Conservation (phyloP, 192 early-diverging fungal species). For the Pilaira anomala region DNA sequence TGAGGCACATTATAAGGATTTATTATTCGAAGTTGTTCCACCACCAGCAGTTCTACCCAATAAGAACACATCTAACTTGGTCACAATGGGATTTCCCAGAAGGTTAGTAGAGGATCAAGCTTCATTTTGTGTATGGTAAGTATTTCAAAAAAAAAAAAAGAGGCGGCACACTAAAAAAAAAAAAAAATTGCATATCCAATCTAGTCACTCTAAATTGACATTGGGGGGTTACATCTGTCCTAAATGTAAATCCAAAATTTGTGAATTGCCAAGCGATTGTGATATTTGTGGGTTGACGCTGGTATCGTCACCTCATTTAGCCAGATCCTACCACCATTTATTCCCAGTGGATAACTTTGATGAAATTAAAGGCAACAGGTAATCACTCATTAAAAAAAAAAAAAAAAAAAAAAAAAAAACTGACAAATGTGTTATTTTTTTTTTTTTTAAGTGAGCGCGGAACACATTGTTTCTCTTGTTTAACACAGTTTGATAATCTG, state of each 20-base stretch:
- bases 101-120: conserved; percentile 46
- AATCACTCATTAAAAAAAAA: no score
- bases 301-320: conserved; percentile 86
- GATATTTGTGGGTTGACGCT: conserved; percentile 85
- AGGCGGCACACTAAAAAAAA: no score
- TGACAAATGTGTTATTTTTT: not conserved
- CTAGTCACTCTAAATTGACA: conserved; percentile 65
- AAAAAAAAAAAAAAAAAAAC: not conserved
- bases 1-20: conserved; percentile 78
- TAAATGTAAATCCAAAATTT: conserved; percentile 75
- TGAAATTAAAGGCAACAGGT: conserved; percentile 57
- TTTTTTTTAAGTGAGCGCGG: conserved; percentile 32
- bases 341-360: conserved; percentile 87
- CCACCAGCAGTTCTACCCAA: conserved; percentile 73
- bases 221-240: conserved; percentile 84
- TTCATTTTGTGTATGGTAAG: conserved; percentile 78
- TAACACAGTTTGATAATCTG: conserved; percentile 39
- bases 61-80: conserved; percentile 62
- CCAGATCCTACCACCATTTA: conserved; percentile 90
- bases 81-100: conserved; percentile 92
- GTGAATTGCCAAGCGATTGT: conserved; percentile 90
- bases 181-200: no score
- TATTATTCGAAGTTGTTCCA: conserved; percentile 80
- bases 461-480: conserved; percentile 49
- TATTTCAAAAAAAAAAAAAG: no score